Percentiles rank a stretch among this genome's conserved stretches.
Evolutionary conservation across 116 monocot genomes (phyloP).

Genomic region (Phalaenopsis hybrid): DNA sequence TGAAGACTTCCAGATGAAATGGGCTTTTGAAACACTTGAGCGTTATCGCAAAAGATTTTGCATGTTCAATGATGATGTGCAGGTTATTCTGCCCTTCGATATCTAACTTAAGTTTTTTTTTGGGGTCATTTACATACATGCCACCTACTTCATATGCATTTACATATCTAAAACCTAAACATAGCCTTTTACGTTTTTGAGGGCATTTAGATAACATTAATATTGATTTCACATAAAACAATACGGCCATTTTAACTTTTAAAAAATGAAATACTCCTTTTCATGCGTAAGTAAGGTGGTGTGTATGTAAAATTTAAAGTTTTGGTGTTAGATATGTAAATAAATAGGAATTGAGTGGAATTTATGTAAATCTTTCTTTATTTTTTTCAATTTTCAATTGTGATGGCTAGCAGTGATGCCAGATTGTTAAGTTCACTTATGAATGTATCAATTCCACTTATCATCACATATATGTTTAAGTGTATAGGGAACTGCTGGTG

Average conservation of each 20-base stretch:
- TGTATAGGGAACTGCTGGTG: constrained; percentile 93
- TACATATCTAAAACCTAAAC: no score
- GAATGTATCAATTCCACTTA: not conserved
- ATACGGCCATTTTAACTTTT: no score
- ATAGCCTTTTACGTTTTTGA: no score
- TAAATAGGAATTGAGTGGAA: no score
- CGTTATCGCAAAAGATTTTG: constrained; percentile 78
- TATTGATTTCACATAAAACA: no score
- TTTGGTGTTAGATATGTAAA: no score
- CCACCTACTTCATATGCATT: no score
- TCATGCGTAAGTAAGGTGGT: no score
- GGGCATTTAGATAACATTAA: no score
- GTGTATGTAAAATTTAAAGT: no score
- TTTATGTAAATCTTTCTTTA: not conserved
- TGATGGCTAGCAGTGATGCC: not conserved
- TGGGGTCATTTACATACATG: no score
- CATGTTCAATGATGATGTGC: constrained; percentile 98
- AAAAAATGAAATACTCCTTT: no score
- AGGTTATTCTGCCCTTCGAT: constrained; percentile 31
- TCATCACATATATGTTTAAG: not conserved
- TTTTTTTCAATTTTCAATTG: not conserved
- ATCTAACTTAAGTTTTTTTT: not conserved
- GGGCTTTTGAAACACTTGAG: constrained; percentile 93
- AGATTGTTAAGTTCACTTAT: not conserved
- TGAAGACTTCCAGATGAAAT: constrained; percentile 99